Evolutionary conservation across 2,329 filamentous ascomycete genomes (phyloP).

Genomic region (Colletotrichum phormii): DNA sequence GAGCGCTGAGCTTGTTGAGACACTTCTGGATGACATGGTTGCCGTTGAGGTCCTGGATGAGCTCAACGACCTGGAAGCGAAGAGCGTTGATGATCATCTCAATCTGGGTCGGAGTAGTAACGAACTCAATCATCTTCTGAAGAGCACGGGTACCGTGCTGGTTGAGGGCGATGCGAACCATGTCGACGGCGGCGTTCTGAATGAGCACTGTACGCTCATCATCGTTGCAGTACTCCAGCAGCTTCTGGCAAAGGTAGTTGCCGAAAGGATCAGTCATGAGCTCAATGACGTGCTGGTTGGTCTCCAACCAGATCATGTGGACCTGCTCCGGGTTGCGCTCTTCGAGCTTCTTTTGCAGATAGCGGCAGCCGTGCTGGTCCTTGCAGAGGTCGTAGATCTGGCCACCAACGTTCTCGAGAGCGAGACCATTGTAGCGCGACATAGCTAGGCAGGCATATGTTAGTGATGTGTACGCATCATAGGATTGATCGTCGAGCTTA

Average conservation of each 20-base stretch:
- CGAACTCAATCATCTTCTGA: conserved; percentile 99
- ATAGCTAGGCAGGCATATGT: conserved; percentile 60
- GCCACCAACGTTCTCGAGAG: conserved; percentile 82
- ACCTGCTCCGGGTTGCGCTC: conserved; percentile 86
- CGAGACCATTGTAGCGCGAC: conserved; percentile 85
- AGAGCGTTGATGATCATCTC: conserved; percentile 89
- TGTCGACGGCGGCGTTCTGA: conserved; percentile 85
- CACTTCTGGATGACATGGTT: conserved; percentile 99
- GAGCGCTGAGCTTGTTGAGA: conserved; percentile 88
- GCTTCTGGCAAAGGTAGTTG: conserved; percentile 99
- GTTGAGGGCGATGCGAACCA: conserved; percentile 94
- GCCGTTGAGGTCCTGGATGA: conserved; percentile 97
- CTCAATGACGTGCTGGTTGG: conserved; percentile 92
- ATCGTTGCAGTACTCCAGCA: conserved; percentile 94
- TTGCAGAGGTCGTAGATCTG: conserved; percentile 94
- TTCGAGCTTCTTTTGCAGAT: conserved; percentile 96
- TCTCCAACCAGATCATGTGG: conserved; percentile 94
- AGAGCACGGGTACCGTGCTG: conserved; percentile 96
- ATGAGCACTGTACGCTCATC: conserved; percentile 95
- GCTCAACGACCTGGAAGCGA: conserved; percentile 84
- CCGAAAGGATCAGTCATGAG: conserved; percentile 99
- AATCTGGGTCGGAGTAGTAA: conserved; percentile 87
- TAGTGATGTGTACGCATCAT: conserved; percentile 39
- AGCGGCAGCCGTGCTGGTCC: conserved; percentile 97
- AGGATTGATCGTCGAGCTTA: conserved; percentile 46